Evolutionary conservation across 176 grass and related monocot species (phyloP), one percentile per base, ranked within the genome.

Genomic region (Puccinellia tenuiflora): DNA sequence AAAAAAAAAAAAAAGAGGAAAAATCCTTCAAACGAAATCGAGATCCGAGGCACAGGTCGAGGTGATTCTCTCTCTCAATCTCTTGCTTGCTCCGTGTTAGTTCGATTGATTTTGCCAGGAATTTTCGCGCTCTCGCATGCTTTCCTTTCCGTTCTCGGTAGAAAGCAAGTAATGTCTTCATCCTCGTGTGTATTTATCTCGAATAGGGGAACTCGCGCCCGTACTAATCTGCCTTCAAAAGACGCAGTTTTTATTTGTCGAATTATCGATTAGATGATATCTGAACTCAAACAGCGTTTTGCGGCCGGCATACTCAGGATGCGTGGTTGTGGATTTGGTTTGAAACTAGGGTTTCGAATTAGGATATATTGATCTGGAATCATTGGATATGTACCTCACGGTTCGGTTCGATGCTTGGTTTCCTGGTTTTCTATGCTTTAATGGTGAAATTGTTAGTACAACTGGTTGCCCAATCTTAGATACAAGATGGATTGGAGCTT

Each of bases 11-110:
- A 29, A 38, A 55, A 15, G 1, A 26, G 40, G 12, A 0, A 14
- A 62, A 22, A 3, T 18, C 68, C 68, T 51, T 25, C 56, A 5
- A 31, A 9, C 33, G 51, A 59, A 35, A 69, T 82, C 79, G 79
- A 77, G 62, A 79, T 83, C 80, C 74, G 80, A 78, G 86, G 80
- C 80, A 33, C 52, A 10, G 25, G 3, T 54, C 80, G 33, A 83
- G 86, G 80, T 88, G 70, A 54, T 16, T 21, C 38, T 1, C 66
- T 6, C 28, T 11, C 68, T 2, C 42, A 20, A 52, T 74, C 15
- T 39, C 56, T 28, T 6, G 3, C 56, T 28, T 6, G 3, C 34
- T 31, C 22, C 8, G 2, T 29, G 15, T 3, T 48, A 48, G 15
- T 31, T 33, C 15, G 29, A 63, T 40, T 5, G 12, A 14, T 40